Base-by-base conservation (phyloP, 257 asterid species). In the Schizonepeta tenuifolia region DNA sequence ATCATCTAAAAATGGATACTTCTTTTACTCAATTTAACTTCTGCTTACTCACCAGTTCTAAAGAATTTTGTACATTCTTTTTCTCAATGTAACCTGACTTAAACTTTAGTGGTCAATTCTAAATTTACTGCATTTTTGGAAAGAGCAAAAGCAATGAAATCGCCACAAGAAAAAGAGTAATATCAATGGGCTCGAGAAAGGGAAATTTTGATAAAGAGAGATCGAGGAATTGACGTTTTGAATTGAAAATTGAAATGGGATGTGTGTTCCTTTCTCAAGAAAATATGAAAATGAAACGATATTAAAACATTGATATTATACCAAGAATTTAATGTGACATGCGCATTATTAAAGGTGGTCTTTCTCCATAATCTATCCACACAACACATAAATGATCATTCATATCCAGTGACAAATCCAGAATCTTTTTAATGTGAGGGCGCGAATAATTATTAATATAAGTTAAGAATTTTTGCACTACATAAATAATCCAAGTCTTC, bases 161-260 rank as follows among this genome's bases (percentile, higher is more conserved):
- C n/a, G 11, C 26, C 13, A 55, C 49, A 71, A 56, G 54, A 33
- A 33, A 62, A 55, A 54, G 6, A 67, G 11, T 9, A 36, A 12
- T 43, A 55, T 69, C 15, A 73, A 68, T 78, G 82, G 82, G 82
- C 82, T 78, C 79, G 82, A 73, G 76, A 68, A 68, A 73, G 65
- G 79, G 47, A 26, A 20, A 1, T 43, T 51, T 64, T 62, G 43
- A 14, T 46, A 46, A 71, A 17, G 56, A 53, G 13, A 49, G 49
- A 31, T 65, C 17, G 2, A 15, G 5, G 57, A 57, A 18, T 61
- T 66, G 65, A 17, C 54, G 41, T 40, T 40, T 73, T 65, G 33
- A 51, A 17, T 36, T 49, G n/a, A 72, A 67, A 47, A 49, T 36
- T 70, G 11, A 41, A 72, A 18, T 9, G 26, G 36, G 44, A 20